Evolutionary conservation across 306 rosid species (phyloP), one percentile per base, ranked within the genome.

Genomic region (Dryas octopetala): DNA sequence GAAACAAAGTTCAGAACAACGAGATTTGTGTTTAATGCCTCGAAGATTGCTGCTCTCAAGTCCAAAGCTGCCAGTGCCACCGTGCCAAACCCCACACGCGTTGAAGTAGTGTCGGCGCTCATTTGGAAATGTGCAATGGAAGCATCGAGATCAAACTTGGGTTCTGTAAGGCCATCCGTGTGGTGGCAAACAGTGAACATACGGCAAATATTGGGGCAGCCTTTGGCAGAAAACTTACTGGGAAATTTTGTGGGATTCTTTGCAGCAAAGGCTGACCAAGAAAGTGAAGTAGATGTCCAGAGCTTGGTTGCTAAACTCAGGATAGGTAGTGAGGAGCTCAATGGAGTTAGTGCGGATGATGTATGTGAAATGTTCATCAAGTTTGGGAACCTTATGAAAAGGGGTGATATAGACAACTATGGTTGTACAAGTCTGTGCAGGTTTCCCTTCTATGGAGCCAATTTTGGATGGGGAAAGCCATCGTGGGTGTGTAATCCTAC

Each of bases 211-310:
- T 53, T 79, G 5, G 63, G 70, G 7, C 84, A 76, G 6, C 73
- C 75, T 0, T 14, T 47, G 69, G 67, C 81, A 7, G 66, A 83
- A 4, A 40, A 76, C 60, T 58, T 83, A 1, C 53, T 79, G 58
- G 92, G 91, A 2, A 86, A 88, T 70, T 76, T 86, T 54, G 40
- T 82, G 9, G 76, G 88, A 53, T 7, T 75, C 9, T 79, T 66
- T 49, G n/a, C 71, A 2, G 73, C 85, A 0, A 50, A 49, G 17
- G 15, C 45, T 15, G 59, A 78, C 23, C 23, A 23, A 79, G 81
- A 76, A n/a, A 52, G 44, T 6, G 9, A 59, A 28, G 49, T 2
- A 17, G 75, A 49, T 8, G 5, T 74, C 17, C 44, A 49, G 41
- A 45, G 4, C 44, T 12, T 19, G 70, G 70, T 66, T 66, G 40